These are phyloP conservation scores for Lagerstroemia speciosa DNA, from an alignment of 345 rosid species.

Conservation along the genomic window DNA sequence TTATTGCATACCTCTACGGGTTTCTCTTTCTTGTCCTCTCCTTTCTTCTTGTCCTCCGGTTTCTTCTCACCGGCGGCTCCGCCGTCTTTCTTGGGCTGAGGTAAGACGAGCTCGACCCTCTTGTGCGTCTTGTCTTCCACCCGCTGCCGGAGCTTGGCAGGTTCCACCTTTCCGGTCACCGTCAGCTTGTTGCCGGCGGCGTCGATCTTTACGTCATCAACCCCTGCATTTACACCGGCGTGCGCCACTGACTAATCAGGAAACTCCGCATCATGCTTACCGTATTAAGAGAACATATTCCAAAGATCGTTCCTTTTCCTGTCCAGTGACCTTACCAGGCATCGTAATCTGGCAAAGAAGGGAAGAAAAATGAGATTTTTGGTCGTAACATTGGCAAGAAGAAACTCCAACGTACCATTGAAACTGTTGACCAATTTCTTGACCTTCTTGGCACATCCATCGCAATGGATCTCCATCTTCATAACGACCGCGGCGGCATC, in stretches of 20 bases:
- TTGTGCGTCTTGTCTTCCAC: slow-evolving; percentile 24
- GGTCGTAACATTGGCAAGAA: not conserved
- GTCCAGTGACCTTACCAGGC: not conserved
- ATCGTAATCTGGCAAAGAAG: not conserved
- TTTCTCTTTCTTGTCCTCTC: slow-evolving; percentile 21
- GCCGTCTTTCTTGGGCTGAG: slow-evolving; percentile 27
- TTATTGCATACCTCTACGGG: slow-evolving; percentile 11
- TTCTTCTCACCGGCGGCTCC: slow-evolving; percentile 28
- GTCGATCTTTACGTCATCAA: slow-evolving; percentile 25
- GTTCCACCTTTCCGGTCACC: slow-evolving; percentile 38
- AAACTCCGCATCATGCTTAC: no score
- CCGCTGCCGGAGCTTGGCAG: slow-evolving; percentile 20
- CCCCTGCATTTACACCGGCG: slow-evolving; percentile 19
- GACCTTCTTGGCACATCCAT: slow-evolving; percentile 69
- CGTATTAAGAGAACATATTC: not conserved
- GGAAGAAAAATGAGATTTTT: not conserved
- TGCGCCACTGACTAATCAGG: not conserved
- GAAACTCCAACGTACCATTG: slow-evolving; percentile 5
- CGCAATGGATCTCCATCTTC: slow-evolving; percentile 80
- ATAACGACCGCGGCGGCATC: slow-evolving; percentile 36
- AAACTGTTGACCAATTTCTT: not conserved
- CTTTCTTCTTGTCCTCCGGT: slow-evolving; percentile 20
- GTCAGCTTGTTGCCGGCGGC: slow-evolving; percentile 23
- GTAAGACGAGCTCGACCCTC: slow-evolving; percentile 31
- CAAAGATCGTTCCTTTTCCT: not conserved